phyloP scores from a whole-genome alignment of 768 basidiomycete species.

The Leccinum broughii region DNA sequence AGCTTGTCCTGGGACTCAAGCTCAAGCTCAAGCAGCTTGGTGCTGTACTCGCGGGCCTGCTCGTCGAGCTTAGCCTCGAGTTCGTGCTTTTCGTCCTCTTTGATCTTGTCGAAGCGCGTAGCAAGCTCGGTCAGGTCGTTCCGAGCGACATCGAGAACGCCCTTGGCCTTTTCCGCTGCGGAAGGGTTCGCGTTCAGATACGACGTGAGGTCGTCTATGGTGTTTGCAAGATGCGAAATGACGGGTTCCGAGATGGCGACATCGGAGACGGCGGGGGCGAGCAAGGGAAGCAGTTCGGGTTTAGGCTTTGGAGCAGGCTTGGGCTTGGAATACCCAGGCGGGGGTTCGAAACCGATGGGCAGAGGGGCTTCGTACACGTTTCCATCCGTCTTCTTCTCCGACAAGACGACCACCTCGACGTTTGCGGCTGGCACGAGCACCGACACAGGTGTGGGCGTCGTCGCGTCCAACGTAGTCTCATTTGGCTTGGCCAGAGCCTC shows the following conservation, averaged over 20 bases:
- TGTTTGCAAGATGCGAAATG: constrained; percentile 85
- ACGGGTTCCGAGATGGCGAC: constrained; percentile 83
- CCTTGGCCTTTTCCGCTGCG: constrained; percentile 64
- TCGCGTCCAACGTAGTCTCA: constrained; percentile 27
- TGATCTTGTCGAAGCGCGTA: constrained; percentile 72
- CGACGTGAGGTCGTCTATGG: constrained; percentile 88
- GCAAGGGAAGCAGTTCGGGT: constrained; percentile 59
- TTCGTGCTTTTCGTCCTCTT: constrained; percentile 71
- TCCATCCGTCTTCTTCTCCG: constrained; percentile 26
- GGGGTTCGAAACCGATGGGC: constrained; percentile 93
- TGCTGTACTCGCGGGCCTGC: constrained; percentile 80
- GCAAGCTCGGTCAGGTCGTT: constrained; percentile 77
- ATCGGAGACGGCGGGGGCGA: constrained; percentile 78
- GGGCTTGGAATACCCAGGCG: constrained; percentile 80
- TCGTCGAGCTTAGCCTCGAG: constrained; percentile 73
- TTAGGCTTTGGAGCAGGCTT: constrained; percentile 45
- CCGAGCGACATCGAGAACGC: constrained; percentile 79
- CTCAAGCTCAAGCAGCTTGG: constrained; percentile 78
- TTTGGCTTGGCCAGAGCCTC: constrained; percentile 56
- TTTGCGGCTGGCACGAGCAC: constrained; percentile 13
- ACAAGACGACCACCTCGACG: constrained; percentile 28
- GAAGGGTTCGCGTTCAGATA: constrained; percentile 76
- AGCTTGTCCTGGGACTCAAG: constrained; percentile 86
- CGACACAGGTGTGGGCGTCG: constrained; percentile 11
- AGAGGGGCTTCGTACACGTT: constrained; percentile 64